Evolutionary conservation across 805 yeast species (phyloP), one percentile per base, ranked within the genome.

Genomic region (Barnettozyma wickerhamii): DNA sequence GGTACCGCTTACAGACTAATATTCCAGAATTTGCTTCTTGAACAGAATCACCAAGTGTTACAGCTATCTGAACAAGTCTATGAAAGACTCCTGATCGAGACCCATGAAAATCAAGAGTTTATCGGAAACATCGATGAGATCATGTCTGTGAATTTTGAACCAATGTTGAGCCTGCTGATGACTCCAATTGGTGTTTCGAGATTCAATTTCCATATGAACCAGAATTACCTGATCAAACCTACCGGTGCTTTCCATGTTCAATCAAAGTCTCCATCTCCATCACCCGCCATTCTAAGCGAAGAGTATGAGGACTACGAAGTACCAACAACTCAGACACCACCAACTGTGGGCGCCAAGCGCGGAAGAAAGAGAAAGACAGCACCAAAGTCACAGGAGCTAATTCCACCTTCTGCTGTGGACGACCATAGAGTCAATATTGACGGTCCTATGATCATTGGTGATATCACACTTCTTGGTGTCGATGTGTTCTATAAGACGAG

Each of bases 101-200:
- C 54, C 31, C 45, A 57, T 6, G 56, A 56, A 23, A 60, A 59
- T 28, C 50, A 59, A 3, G 66, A 62, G n/a, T 58, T 69, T 10
- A 15, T 35, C 27, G 37, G 40, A n/a, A 21, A 30, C 26, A 34
- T 34, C 12, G 35, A 34, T 20, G 30, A 27, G 12, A 59, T 77
- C 2, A 77, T 88, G 47, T 60, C 66, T 4, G 64, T 67, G 4
- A 90, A 85, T 54, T 64, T 77, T 36, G 67, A 66, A 35, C 83
- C 88, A 7, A 66, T 82, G 45, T 63, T 84, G 39, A 74, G 79
- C 13, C 66, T 93, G 33, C 56, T 88, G 33, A 81, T 87, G 82
- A 91, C 98, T 0, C 99, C 99, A 3, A 84, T 93, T 43, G 99
- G 99, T 46, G 79, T 89, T 41, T 84, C 95, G 4, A 79, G 98